Evolutionary conservation across 345 rosid species (phyloP).

Genomic region (Dimocarpus longan): DNA sequence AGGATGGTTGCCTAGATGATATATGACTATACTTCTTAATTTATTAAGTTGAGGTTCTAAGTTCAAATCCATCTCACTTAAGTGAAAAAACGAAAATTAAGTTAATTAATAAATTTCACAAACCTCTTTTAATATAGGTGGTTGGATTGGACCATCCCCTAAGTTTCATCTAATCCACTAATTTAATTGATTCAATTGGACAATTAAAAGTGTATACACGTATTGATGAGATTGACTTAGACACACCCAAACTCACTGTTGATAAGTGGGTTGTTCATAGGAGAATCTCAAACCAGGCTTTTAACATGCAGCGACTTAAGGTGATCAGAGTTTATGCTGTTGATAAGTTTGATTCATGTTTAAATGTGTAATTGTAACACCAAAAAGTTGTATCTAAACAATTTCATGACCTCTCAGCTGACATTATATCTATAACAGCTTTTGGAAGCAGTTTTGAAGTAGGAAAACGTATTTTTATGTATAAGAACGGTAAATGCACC

Average conservation of each 20-base stretch:
- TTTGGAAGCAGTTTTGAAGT: conserved; percentile 81
- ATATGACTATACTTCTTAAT: too few species aligned
- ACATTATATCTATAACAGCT: conserved; percentile 76
- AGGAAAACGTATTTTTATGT: conserved; percentile 61
- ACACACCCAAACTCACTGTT: conserved; percentile 28
- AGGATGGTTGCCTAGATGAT: too few species aligned
- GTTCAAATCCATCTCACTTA: too few species aligned
- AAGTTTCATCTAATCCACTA: not conserved
- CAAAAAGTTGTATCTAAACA: conserved; percentile 17
- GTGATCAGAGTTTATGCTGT: conserved; percentile 24
- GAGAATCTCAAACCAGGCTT: conserved; percentile 66
- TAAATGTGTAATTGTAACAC: too few species aligned
- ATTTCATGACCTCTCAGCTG: conserved; percentile 66
- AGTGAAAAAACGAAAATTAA: too few species aligned
- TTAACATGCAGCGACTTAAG: conserved; percentile 66
- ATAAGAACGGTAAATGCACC: conserved; percentile 70
- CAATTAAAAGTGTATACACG: too few species aligned
- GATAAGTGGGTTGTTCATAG: conserved; percentile 67
- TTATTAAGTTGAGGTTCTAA: too few species aligned
- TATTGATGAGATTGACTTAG: not conserved
- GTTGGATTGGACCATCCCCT: not conserved
- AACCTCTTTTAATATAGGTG: too few species aligned
- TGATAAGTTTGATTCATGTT: too few species aligned
- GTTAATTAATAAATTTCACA: too few species aligned
- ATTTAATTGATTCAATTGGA: not conserved